Conservation (phyloP, 768 basidiomycete species). For the Mycena vitilis region DNA sequence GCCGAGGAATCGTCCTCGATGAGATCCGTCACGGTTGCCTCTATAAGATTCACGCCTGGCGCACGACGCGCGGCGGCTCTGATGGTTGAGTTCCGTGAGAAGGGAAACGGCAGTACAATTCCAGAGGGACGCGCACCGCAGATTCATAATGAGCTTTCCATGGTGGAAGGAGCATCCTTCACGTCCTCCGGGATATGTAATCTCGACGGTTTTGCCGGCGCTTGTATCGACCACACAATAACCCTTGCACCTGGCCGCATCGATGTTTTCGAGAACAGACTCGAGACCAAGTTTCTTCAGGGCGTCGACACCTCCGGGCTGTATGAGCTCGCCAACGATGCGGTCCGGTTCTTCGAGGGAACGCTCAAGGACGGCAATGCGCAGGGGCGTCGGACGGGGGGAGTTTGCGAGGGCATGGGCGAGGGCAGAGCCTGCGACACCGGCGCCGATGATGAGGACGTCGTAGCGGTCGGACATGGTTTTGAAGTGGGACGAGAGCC, state of each 20-base stretch:
- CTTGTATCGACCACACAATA: slow-evolving; percentile 84
- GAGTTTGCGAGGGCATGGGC: slow-evolving; percentile 84
- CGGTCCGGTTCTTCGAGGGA: slow-evolving; percentile 94
- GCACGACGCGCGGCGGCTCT: slow-evolving; percentile 66
- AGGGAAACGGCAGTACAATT: background rate
- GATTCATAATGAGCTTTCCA: slow-evolving; percentile 85
- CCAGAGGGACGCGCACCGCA: slow-evolving; percentile 55
- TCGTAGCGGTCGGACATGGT: slow-evolving; percentile 60
- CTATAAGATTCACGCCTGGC: slow-evolving; percentile 79
- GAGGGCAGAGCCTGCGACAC: slow-evolving; percentile 88
- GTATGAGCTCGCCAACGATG: slow-evolving; percentile 96
- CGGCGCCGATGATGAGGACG: slow-evolving; percentile 91
- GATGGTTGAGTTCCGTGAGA: background rate
- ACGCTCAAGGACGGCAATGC: slow-evolving; percentile 89
- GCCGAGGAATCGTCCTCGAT: slow-evolving; percentile 62
- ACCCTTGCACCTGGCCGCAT: slow-evolving; percentile 83
- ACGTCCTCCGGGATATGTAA: slow-evolving; percentile 82
- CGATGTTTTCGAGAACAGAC: slow-evolving; percentile 85
- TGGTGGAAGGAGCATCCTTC: slow-evolving; percentile 95
- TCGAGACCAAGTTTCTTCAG: slow-evolving; percentile 83
- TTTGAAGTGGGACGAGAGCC: slow-evolving; percentile 6
- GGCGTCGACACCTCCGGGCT: slow-evolving; percentile 89
- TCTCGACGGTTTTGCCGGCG: slow-evolving; percentile 77
- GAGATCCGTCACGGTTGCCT: slow-evolving; percentile 85
- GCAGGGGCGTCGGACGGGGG: slow-evolving; percentile 67